These are phyloP conservation scores for Tuber microsphaerosporum DNA, from an alignment of 495 filamentous ascomycete genomes.

Conservation along the genomic window DNA sequence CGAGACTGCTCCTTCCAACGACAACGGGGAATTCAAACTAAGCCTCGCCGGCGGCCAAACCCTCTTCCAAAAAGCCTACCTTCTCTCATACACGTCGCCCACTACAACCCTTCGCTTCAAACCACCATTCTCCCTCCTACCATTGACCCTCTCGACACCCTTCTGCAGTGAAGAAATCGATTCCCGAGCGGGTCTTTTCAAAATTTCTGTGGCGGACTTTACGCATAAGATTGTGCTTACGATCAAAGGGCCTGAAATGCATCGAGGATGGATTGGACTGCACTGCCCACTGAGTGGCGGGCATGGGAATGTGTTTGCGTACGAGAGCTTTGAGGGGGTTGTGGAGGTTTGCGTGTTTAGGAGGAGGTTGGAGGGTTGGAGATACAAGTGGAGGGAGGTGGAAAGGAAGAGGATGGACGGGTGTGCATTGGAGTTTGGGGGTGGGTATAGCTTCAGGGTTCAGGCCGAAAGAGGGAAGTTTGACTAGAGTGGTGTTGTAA, in stretches of 20 bases:
- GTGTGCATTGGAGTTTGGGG: conserved; percentile 48
- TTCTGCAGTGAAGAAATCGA: conserved; percentile 42
- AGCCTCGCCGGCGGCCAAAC: conserved; percentile 45
- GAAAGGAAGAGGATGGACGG: conserved; percentile 42
- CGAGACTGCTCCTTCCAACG: conserved; percentile 29
- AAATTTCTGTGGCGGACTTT: conserved; percentile 38
- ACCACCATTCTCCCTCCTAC: conserved; percentile 29
- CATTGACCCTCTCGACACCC: conserved; percentile 29
- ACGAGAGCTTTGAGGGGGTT: conserved; percentile 46
- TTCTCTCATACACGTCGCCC: conserved; percentile 45
- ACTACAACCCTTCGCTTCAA: conserved; percentile 6
- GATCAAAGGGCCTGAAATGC: conserved; percentile 41
- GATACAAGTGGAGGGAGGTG: conserved; percentile 41
- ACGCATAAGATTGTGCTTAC: conserved; percentile 41
- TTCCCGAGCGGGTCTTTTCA: conserved; percentile 40
- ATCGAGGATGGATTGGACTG: conserved; percentile 44
- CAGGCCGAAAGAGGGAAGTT: neutral
- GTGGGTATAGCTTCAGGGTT: conserved; percentile 40
- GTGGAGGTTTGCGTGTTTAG: conserved; percentile 43
- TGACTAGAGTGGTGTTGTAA: neutral
- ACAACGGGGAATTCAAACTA: conserved; percentile 11
- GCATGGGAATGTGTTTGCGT: conserved; percentile 43
- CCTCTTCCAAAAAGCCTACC: conserved; percentile 46
- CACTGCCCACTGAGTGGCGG: conserved; percentile 44
- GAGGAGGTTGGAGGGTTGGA: conserved; percentile 34